A percentile compares a stretch with the other conserved stretches of the same genome.
These are phyloP conservation scores for Jacaranda mimosifolia DNA, from an alignment of 257 asterid genomes.

Conservation along the genomic window DNA sequence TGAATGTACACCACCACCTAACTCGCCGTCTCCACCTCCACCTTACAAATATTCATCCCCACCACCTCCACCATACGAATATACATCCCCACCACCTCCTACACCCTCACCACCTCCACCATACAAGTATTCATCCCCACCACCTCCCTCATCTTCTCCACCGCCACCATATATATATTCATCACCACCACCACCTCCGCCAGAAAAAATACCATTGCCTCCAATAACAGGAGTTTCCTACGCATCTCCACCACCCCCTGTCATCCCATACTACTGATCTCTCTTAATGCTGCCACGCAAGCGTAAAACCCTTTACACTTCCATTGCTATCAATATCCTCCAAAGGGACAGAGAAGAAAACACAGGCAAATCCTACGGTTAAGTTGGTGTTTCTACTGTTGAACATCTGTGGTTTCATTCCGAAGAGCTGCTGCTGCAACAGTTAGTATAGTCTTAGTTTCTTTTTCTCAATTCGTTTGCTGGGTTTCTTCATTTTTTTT, in stretches of 20 bases:
- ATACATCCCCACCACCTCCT: constrained; percentile 55
- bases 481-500: constrained; percentile 33
- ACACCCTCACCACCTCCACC: constrained; percentile 49
- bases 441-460: constrained; percentile 44
- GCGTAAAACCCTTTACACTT: too few relatives aligned
- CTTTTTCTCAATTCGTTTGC: constrained; percentile 38
- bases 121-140: constrained; percentile 27
- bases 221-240: constrained; percentile 55
- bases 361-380: constrained; percentile 18
- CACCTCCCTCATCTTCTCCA: constrained; percentile 30
- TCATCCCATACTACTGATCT: constrained; percentile 58
- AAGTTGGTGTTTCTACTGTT: constrained; percentile 29
- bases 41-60: constrained; percentile 39
- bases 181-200: constrained; percentile 44
- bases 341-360: constrained; percentile 4
- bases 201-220: constrained; percentile 49
- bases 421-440: constrained; percentile 28
- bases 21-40: constrained; percentile 45
- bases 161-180: constrained; percentile 48
- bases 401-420: constrained; percentile 26
- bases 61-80: constrained; percentile 51
- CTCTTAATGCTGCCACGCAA: constrained; percentile 20
- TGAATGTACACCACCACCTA: too few relatives aligned
- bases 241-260: constrained; percentile 65
- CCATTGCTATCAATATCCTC: constrained; percentile 21